Evolutionary conservation across 2,329 filamentous ascomycete genomes (phyloP), one percentile per base, ranked within the genome.

Genomic region (Fusarium illudens): DNA sequence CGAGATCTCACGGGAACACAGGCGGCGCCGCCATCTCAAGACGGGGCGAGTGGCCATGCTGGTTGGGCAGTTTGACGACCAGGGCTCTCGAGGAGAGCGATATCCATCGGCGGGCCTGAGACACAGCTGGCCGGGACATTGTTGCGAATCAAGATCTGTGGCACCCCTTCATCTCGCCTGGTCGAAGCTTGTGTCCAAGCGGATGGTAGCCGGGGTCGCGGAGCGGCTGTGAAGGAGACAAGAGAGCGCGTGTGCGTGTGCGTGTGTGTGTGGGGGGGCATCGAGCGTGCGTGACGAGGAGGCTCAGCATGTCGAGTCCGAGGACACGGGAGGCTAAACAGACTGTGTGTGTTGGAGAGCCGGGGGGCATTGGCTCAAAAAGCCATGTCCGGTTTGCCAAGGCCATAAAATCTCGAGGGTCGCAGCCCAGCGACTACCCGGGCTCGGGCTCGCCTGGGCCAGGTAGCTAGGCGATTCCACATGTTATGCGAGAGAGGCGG

Each of bases 141-240:
- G 75, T 73, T 75, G 71, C 72, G 72, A 72, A 71, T 71, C 72
- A 75, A 79, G 78, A 79, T 80, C 77, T 79, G 79, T 80, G 76
- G 71, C 66, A 79, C 79, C 68, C 71, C 59, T 64, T 77, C 77
- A 79, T 79, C 77, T 79, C 74, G 76, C 73, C 74, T 77, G 74
- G 74, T 70, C 62, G 70, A 76, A 75, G 71, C 65, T 72, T 70
- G 67, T 72, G 70, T 63, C 55, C 61, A 64, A 69, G 60, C 67
- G 64, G 67, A 70, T 65, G 39, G 39, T 44, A 70, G 56, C 65
- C 56, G 56, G 52, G 65, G 70, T 62, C 46, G 55, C 53, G 48
- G 64, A 62, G 66, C 62, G 59, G 36, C 55, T 61, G 56, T 49
- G 57, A 64, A 52, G 34, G 62, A 66, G 48, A 67, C 55, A 66